phyloP scores from a whole-genome alignment of 176 grass and related monocot genomes.

The Avena sativa region DNA sequence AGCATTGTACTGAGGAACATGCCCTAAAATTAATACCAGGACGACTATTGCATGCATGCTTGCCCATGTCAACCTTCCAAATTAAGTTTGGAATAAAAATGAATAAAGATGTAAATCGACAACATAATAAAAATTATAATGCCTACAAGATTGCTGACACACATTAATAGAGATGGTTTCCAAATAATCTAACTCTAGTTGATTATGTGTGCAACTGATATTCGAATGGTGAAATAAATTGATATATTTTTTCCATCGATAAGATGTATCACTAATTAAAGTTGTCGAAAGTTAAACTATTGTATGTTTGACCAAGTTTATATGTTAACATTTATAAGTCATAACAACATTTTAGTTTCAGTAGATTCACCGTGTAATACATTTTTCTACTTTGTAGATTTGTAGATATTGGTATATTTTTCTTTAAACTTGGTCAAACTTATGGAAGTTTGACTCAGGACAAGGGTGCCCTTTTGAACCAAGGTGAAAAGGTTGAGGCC shows the following conservation, averaged over 20 bases:
- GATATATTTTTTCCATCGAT: not conserved
- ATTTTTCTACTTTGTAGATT: no score
- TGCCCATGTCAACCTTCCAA: not conserved
- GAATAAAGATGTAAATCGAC: not conserved
- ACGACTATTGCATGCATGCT: not conserved
- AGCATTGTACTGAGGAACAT: not conserved
- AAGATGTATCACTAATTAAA: not conserved
- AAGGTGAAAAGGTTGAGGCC: no score
- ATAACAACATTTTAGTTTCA: no score
- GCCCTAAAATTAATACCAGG: not conserved
- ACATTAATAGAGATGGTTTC: not conserved
- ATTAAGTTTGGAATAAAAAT: not conserved
- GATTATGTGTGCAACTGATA: not conserved
- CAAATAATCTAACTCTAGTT: not conserved
- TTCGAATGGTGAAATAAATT: not conserved
- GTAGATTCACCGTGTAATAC: no score
- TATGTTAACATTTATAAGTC: no score
- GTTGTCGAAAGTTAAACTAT: no score
- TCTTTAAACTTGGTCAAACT: no score
- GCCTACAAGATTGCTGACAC: not conserved
- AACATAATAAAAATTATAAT: not conserved
- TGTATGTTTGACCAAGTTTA: no score
- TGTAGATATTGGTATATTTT: no score
- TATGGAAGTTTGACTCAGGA: no score
- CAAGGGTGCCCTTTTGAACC: no score